phyloP scores from a whole-genome alignment of 208 protist genomes.

The Acanthamoeba triangularis region DNA sequence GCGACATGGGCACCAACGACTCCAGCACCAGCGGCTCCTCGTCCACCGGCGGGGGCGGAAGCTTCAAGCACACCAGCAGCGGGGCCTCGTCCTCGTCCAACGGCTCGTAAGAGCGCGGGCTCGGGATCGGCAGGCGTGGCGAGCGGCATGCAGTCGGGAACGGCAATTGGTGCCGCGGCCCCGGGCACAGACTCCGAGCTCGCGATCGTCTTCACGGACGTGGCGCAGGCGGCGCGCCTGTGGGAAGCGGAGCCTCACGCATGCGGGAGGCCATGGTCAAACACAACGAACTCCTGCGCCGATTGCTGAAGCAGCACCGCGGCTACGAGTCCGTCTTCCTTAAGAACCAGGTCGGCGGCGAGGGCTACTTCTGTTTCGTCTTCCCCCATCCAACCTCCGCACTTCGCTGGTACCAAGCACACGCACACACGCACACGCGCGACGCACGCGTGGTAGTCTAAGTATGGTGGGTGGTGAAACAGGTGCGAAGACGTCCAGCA shows the following conservation, averaged over 20 bases:
- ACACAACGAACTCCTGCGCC: slow-evolving; percentile 28
- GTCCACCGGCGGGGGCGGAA: not conserved
- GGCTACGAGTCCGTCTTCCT: slow-evolving; percentile 67
- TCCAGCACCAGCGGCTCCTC: not conserved
- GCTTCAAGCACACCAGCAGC: not conserved
- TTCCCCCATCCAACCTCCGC: slow-evolving; percentile 32
- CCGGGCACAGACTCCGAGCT: not conserved
- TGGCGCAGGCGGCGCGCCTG: not conserved
- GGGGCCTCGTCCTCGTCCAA: not conserved
- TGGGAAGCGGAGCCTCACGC: slow-evolving; percentile 14
- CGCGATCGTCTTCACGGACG: slow-evolving; percentile 62
- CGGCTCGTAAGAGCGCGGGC: no score
- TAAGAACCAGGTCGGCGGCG: not conserved
- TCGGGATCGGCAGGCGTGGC: no score
- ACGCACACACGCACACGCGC: not conserved
- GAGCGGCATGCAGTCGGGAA: not conserved
- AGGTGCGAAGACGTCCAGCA: slow-evolving; percentile 49
- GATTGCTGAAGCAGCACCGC: slow-evolving; percentile 30
- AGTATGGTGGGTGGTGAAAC: no score
- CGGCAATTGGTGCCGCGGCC: not conserved
- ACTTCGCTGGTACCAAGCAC: not conserved
- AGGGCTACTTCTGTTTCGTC: slow-evolving; percentile 73
- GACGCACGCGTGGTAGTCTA: no score
- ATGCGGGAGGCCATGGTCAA: slow-evolving; percentile 54
- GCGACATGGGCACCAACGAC: not conserved